These are phyloP conservation scores for carrot (Daucus carota) DNA, from an alignment of 129 eudicot species.

Conservation along the genomic window DH1_v3.0 NC_030385.2:17681001-17681500, in stretches of 20 bases:
- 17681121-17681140: conserved; percentile 1
- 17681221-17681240: not conserved
- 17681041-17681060: not conserved
- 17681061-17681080: not conserved
- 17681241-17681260: too few relatives aligned
- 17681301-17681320: too few relatives aligned
- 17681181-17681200: not conserved
- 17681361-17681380: not conserved
- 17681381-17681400: not conserved
- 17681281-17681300: too few relatives aligned
- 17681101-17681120: not conserved
- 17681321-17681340: too few relatives aligned
- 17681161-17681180: too few relatives aligned
- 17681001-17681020: too few relatives aligned
- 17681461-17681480: too few relatives aligned
- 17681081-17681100: not conserved
- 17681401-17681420: not conserved
- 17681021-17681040: not conserved
- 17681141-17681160: not conserved
- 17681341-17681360: not conserved
- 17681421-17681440: not conserved
- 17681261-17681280: too few relatives aligned
- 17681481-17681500: too few relatives aligned
- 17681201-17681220: not conserved
- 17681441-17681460: not conserved